A percentile compares a stretch with the other conserved stretches of the same genome.
Conservation (phyloP, 1,284 basidiomycete species). For the Volvariella surrecta region DNA sequence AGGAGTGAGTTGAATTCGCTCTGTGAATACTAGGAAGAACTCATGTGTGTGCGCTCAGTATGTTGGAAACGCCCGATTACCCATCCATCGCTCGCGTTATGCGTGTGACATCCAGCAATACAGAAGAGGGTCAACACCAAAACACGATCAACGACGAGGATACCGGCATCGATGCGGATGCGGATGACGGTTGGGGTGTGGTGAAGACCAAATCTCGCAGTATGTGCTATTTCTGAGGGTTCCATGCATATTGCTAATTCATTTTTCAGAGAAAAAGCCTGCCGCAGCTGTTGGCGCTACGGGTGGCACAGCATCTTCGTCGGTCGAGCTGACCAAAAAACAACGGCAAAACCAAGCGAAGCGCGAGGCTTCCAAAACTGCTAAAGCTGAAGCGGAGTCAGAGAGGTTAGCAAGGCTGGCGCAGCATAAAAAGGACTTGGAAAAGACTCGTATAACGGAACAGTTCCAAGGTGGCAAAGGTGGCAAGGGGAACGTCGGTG, state of each 20-base stretch:
- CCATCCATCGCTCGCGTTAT: slow-evolving; percentile 52
- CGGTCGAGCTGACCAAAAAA: slow-evolving; percentile 48
- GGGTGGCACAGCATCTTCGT: slow-evolving; percentile 11
- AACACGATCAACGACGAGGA: slow-evolving; percentile 19
- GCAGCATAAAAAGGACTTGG: slow-evolving; percentile 52
- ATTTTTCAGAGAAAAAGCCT: neutral
- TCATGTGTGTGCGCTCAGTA: slow-evolving; percentile 33
- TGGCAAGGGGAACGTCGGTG: slow-evolving; percentile 24
- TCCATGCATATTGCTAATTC: neutral
- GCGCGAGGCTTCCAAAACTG: slow-evolving; percentile 47
- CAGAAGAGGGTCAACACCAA: too few species aligned
- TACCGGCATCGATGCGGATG: slow-evolving; percentile 41
- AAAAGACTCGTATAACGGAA: slow-evolving; percentile 44
- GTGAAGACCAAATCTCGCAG: slow-evolving; percentile 50
- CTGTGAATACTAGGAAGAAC: neutral
- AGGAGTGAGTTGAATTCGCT: slow-evolving; percentile 41
- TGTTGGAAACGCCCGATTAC: slow-evolving; percentile 51
- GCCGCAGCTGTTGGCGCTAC: slow-evolving; percentile 10
- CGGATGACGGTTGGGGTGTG: slow-evolving; percentile 57
- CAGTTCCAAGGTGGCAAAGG: slow-evolving; percentile 22
- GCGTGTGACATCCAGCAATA: slow-evolving; percentile 35
- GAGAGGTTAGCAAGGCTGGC: slow-evolving; percentile 43
- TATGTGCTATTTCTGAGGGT: slow-evolving; percentile 19
- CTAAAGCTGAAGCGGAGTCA: slow-evolving; percentile 46
- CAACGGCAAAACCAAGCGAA: slow-evolving; percentile 62